Evolutionary conservation across 306 rosid genomes (phyloP), one percentile per base, ranked within the genome.

Genomic region (Prunus salicina): DNA sequence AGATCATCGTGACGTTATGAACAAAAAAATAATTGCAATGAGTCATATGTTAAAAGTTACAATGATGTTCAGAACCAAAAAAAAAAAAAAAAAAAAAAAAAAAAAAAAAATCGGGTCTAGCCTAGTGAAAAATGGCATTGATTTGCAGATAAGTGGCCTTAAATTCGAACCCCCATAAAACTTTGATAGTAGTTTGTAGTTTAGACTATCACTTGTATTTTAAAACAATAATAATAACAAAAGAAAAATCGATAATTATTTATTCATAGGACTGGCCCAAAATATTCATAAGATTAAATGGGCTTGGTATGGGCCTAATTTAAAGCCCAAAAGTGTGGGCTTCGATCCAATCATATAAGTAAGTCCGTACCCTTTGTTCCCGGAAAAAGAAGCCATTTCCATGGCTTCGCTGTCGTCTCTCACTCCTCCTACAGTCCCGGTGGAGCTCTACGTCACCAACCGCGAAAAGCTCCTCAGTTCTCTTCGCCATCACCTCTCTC

Each of bases 391-490:
- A 71, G 80, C 83, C 86, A 74, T 76, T 51, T 71, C 83, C 57
- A 86, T 89, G 90, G 86, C 90, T 61, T 64, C 74, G 74, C 38
- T 76, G 4, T 82, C 88, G 24, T 62, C 78, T n/a, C 89, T 82
- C 46, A 77, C 82, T 72, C 96, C 93, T 52, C 92, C 87, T 0
- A 27, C 62, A 28, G 92, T 89, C n/a, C 83, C 86, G 12, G 76
- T 81, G 85, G 92, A 89, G 60, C 81, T 93, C 9, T 91, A 93
- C 75, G 51, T 78, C 71, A 41, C 34, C 69, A 91, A 88, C 78
- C 91, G 96, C 11, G 55, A 82, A 6, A 91, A 88, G 77, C 84
- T 93, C 58, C 82, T 91, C 49, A 43, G 52, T 6, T 86, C 90
- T 52, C 89, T 91, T 45, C 93, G 90, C 32, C 87, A 76, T 14